phyloP scores from a whole-genome alignment of 2,329 filamentous ascomycete genomes.

The Fusarium sp. region DNA sequence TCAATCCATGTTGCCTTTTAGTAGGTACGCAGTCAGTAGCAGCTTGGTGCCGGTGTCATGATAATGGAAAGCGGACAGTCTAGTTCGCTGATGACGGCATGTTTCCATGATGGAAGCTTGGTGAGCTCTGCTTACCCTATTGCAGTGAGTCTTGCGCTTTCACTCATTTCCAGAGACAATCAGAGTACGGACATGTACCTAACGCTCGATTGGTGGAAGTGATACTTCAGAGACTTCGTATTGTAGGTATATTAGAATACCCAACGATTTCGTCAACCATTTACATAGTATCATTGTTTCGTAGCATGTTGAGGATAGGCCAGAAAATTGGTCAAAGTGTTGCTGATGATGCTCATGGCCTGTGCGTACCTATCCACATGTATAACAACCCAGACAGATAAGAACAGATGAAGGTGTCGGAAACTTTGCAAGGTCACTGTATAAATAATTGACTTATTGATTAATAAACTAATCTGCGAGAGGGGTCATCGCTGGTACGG shows the following conservation, averaged over 20 bases:
- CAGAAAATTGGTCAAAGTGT: not conserved
- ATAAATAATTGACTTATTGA: not conserved
- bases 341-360: not conserved
- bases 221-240: not conserved
- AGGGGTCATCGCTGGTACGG: too few species aligned
- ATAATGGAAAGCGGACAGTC: not conserved
- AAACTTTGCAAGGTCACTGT: too few species aligned
- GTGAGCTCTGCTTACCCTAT: not conserved
- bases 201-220: not conserved
- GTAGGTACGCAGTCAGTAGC: not conserved
- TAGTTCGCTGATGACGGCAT: constrained; percentile 21
- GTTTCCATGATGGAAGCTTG: not conserved
- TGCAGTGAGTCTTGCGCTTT: not conserved
- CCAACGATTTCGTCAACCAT: not conserved
- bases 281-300: not conserved
- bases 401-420: too few species aligned
- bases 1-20: not conserved
- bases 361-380: not conserved
- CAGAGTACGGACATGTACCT: not conserved
- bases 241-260: not conserved
- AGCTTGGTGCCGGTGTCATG: constrained; percentile 8
- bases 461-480: not conserved
- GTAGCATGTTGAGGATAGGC: not conserved
- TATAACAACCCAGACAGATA: too few species aligned
- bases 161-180: not conserved